Evolutionary conservation across 2,329 filamentous ascomycete genomes (phyloP), one percentile per base, ranked within the genome.

Genomic region (Phyllosticta citribraziliensis): DNA sequence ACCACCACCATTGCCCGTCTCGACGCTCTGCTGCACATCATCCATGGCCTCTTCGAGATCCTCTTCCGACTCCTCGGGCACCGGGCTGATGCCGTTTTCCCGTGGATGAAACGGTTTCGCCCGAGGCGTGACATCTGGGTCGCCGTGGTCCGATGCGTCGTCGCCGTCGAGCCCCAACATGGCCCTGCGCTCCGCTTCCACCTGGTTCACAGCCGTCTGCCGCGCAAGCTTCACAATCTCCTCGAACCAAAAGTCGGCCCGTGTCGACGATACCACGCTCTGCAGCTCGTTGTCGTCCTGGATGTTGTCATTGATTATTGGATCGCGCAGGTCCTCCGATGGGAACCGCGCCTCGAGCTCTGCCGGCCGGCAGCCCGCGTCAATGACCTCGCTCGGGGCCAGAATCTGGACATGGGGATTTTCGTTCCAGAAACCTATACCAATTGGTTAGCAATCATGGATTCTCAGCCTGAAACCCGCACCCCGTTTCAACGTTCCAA

Each of bases 301-400:
- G 62, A 83, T 79, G 76, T 94, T 88, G 62, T 90, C 89, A 25
- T 85, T 82, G 27, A 87, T 75, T 62, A 96, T 81, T 62, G 85
- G 86, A 62, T 84, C 79, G 62, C 85, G 82, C 67, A 88, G 82
- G 52, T 84, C 81, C 52, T 85, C 82, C 62, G 72, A 67, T 0
- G 70, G 66, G 62, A 78, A 79, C 5, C 84, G 77, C 25, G 71
- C 67, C 65, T 86, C 84, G 1, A 88, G 78, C 40, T 81, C 78
- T 27, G 87, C 80, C 2, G 82, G 81, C 62, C 82, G 85, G 57
- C 73, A 76, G 27, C 74, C 77, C 12, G 84, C 85, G 14, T 69
- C 72, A 10, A 70, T 22, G 22, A 74, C 65, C 8, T 69, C 65
- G 5, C 62, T 57, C 4, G 70, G 61, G 40, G 65, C 62, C 52